Evolutionary conservation across 208 protist species (phyloP), one percentile per base, ranked within the genome.

Genomic region (Leishmania arabica): DNA sequence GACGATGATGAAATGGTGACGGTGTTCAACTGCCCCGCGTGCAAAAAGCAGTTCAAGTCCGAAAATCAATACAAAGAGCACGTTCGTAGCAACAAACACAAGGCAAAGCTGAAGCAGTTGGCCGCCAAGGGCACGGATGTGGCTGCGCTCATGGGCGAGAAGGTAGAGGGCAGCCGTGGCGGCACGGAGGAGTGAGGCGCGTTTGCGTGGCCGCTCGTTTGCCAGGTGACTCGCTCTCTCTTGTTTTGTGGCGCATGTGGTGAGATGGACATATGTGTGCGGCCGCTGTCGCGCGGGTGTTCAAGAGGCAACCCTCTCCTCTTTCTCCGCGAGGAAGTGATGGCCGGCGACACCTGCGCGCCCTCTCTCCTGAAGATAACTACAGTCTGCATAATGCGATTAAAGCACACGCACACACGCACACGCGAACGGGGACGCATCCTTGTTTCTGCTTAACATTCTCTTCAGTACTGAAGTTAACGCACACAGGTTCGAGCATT

Each of bases 1-100:
- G 85, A 88, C 71, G 58, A 85, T 45, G 81, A 84, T 40, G 42
- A 64, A 49, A 70, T 79, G 1, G 80, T 74, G 40, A 66, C 53
- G 34, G 77, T 70, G 56, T 90, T 91, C 79, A 95, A 92, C 83
- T 98, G 95, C 81, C 87, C 89, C 21, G 92, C 92, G 5, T 98
- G 95, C 83, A 97, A 96, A 77, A 98, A 98, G 81, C 85, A 88
- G 70, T 97, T 97, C 86, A 95, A 95, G 77, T 90, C 86, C 34
- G 86, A 88, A 42, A 92, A 89, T n/a, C 93, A 96, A 85, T 96
- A 89, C 77, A 95, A 91, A 54, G 94, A 97, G 77, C 95, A 98
- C 82, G 75, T 97, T 45, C 90, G 94, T 77, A 97, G 94, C 79
- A 92, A 84, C 74, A 98, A 98, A 80, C 95, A 98, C 80, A 97